phyloP scores from a whole-genome alignment of 495 filamentous ascomycete genomes.

The Penicillium ochrochloron region DNA sequence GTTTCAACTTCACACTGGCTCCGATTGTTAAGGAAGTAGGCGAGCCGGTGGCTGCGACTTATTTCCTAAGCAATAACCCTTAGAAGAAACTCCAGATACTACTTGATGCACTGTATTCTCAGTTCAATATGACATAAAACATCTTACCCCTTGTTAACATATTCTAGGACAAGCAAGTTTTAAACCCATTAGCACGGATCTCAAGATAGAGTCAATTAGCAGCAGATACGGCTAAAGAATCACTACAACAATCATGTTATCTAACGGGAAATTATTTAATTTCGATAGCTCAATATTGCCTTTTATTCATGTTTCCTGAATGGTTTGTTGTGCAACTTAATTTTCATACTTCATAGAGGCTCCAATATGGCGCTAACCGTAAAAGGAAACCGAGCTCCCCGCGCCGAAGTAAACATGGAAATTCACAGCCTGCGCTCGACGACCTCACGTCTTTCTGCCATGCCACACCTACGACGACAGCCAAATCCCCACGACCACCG shows the following conservation, averaged over 20 bases:
- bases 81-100: background rate
- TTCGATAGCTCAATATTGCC: background rate
- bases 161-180: background rate
- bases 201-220: too few relatives aligned
- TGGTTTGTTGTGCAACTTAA: background rate
- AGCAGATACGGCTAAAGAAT: too few relatives aligned
- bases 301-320: background rate
- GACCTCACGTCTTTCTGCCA: constrained; percentile 11
- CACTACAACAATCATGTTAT: too few relatives aligned
- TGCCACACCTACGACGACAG: constrained; percentile 36
- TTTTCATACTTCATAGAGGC: background rate
- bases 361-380: constrained; percentile 21
- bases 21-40: constrained; percentile 15
- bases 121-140: too few relatives aligned
- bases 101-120: background rate
- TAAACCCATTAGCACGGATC: too few relatives aligned
- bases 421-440: background rate
- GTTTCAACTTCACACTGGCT: constrained; percentile 13
- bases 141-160: too few relatives aligned
- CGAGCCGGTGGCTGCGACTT: constrained; percentile 14
- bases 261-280: too few relatives aligned
- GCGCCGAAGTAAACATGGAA: constrained; percentile 22
- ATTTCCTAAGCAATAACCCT: constrained; percentile 11
- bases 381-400: constrained; percentile 27
- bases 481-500: constrained; percentile 24